Base-by-base conservation (phyloP, 371 early-diverging fungal genomes). In the Lichtheimia ornata region DNA sequence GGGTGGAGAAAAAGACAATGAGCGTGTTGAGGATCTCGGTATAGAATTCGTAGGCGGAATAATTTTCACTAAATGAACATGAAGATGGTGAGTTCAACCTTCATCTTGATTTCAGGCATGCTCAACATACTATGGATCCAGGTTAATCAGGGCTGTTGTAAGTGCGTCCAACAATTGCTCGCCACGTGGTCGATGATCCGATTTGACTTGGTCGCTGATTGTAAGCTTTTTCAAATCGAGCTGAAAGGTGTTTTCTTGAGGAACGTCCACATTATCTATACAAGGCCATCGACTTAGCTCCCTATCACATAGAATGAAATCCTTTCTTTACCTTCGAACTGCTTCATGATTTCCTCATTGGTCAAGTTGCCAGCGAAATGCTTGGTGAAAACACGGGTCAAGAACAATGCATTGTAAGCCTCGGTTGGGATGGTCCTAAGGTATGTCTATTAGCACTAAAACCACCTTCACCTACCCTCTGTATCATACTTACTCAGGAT, bases 21-120 rank as follows among this genome's bases (percentile, higher is more conserved):
- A 91, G 57, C 17, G 82, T 73, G 58, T 90, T 90, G 12, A 90
- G 65, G 0, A 79, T 66, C 66, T 91, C 91, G 14, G 84, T 67
- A 67, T 91, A 91, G 65, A 89, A 88, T 53, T 90, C 89, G 55
- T 91, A 88, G 15, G 80, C 77, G 1, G 84, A 76, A 28, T 79
- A 74, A 15, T 74, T 84, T 15, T 75, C 59, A 47, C 89, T 89
- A 71, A 7, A 47, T 45, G 20, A n/a, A n/a, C 47, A 5, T n/a
- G 44, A n/a, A 22, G 5, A 22, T 45, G 15, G 45, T n/a, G 15
- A 47, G n/a, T 18, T 5, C n/a, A 18, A 17, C 22, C 5, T 9
- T 7, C 47, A 9, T 47, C n/a, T 18, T 47, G 22, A 0, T 22
- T n/a, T 18, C 18, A 5, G 14, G 17, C 6, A 47, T 12, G 0